Percentiles rank a stretch among this genome's conserved stretches.
Evolutionary conservation across 2,329 filamentous ascomycete genomes (phyloP).

Genomic region (Aspergillus quadricinctus): DNA sequence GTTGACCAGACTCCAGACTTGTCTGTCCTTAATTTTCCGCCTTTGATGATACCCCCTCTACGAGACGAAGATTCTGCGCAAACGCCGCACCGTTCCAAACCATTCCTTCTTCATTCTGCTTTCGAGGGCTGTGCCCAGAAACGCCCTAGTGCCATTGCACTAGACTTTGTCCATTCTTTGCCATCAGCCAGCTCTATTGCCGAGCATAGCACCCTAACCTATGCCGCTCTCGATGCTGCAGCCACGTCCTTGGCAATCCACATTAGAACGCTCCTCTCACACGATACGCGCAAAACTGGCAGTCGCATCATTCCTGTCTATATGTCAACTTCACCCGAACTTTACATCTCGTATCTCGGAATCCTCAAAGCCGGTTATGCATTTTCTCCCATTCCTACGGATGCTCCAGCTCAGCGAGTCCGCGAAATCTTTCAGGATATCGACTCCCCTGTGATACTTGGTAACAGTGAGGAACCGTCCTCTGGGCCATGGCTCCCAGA

Average conservation of each 20-base stretch:
- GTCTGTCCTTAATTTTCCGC: constrained; percentile 25
- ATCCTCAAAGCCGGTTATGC: constrained; percentile 34
- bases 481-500: constrained; percentile 6
- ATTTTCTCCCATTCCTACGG: constrained; percentile 37
- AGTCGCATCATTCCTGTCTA: constrained; percentile 24
- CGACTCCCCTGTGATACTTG: constrained; percentile 21
- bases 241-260: constrained; percentile 18
- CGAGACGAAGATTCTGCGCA: constrained; percentile 3
- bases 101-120: constrained; percentile 21
- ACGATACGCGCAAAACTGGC: background rate
- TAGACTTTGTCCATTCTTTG: constrained; percentile 26
- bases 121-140: constrained; percentile 23
- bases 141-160: constrained; percentile 19
- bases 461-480: constrained; percentile 12
- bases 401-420: constrained; percentile 28
- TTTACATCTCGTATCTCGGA: constrained; percentile 37
- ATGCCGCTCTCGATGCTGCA: constrained; percentile 20
- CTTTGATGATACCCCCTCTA: constrained; percentile 19
- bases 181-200: constrained; percentile 9
- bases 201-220: constrained; percentile 23
- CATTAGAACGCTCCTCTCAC: constrained; percentile 12
- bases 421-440: constrained; percentile 27
- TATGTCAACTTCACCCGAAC: constrained; percentile 31
- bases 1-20: constrained; percentile 6
- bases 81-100: background rate